These are phyloP conservation scores for Poterioochromonas sp. DNA, from an alignment of 352 stramenopile species.

Conservation along the genomic window DNA sequence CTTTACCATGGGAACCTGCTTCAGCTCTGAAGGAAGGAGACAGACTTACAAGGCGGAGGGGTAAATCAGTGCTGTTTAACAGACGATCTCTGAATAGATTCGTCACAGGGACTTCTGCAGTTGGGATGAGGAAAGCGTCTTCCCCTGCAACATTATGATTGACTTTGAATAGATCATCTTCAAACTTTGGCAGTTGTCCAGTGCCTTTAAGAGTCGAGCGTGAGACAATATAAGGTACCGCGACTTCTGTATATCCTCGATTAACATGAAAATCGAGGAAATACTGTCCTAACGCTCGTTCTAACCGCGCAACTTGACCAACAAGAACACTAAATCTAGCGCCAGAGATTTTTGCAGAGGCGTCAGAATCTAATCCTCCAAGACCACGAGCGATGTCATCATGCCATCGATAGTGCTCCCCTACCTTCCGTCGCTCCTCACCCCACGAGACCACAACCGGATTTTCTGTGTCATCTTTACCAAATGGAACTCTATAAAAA, in stretches of 20 bases:
- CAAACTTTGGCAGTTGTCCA: conserved; percentile 72
- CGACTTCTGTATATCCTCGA: conserved; percentile 44
- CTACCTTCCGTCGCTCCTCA: conserved; percentile 47
- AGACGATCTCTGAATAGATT: conserved; percentile 60
- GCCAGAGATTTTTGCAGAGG: conserved; percentile 60
- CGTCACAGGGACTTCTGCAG: conserved; percentile 67
- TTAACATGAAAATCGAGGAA: conserved; percentile 61
- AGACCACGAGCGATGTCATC: conserved; percentile 63
- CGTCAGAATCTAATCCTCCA: conserved; percentile 55
- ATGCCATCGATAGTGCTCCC: conserved; percentile 59
- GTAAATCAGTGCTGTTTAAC: conserved; percentile 56
- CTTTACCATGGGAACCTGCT: conserved; percentile 62
- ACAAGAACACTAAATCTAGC: conserved; percentile 61
- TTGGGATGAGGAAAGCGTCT: conserved; percentile 72
- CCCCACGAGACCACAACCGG: conserved; percentile 57
- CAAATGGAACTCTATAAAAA: conserved; percentile 18
- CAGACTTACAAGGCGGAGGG: conserved; percentile 55
- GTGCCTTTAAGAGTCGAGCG: conserved; percentile 59
- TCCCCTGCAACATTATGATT: conserved; percentile 63
- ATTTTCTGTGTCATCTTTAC: conserved; percentile 56
- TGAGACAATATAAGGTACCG: conserved; percentile 58
- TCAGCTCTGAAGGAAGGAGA: conserved; percentile 70
- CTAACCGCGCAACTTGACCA: conserved; percentile 55
- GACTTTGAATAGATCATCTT: conserved; percentile 70
- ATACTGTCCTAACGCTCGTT: conserved; percentile 62